Base-by-base conservation (phyloP, 106 monocot species). In the Ottelia alismoides region DNA sequence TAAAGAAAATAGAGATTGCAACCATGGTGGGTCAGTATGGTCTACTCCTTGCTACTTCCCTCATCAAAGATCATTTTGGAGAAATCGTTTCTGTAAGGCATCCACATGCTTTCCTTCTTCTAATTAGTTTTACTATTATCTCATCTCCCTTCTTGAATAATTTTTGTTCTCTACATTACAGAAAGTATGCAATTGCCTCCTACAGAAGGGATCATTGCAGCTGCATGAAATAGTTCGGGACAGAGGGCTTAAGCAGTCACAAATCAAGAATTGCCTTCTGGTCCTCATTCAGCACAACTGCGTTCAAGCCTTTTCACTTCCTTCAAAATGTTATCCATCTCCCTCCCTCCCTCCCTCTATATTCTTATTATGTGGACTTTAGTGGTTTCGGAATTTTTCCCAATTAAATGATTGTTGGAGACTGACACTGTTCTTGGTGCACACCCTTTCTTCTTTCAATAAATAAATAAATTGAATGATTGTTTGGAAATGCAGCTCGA, bases 261-360 rank as follows among this genome's bases (percentile, higher is more conserved):
- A 80, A 58, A 80, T 80, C 7, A 91, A 83, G 79, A 86, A 86
- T 18, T 80, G 72, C 65, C 79, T 91, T 21, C 85, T 90, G 21
- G 78, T 86, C 28, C 90, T 99, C 47, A 74, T 90, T 63, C 89
- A 99, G 55, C 90, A 99, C 49, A 90, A 91, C 69, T 99, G 90
- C 76, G 79, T 86, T 25, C 90, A 99, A 73, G 82, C 86, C 52
- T 99, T 80, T 66, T 83, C 72, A 17, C 2, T 59, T 26, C 61
- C 71, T n/a, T n/a, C n/a, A n/a, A n/a, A n/a, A n/a, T n/a, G n/a
- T n/a, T n/a, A n/a, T n/a, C n/a, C n/a, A n/a, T n/a, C n/a, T n/a
- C n/a, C n/a, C n/a, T n/a, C n/a, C n/a, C n/a, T n/a, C n/a, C 20
- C 2, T 59, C 28, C 61, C 71, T n/a, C n/a, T n/a, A n/a, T n/a